phyloP scores from a whole-genome alignment of 192 early-diverging fungal genomes.

The Rhizophagus clarus region DNA sequence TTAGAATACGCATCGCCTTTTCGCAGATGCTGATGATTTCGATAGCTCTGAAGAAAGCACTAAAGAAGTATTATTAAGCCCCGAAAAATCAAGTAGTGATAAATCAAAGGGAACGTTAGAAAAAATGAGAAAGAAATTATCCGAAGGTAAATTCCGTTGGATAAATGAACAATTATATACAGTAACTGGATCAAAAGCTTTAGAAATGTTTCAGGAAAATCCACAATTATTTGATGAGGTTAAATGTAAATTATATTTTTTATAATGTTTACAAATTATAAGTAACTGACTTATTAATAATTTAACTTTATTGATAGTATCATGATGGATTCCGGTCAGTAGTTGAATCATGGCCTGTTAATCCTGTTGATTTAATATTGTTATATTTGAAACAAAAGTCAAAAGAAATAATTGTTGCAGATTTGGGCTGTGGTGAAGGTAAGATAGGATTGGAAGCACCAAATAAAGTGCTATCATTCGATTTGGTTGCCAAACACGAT shows the following conservation, averaged over 20 bases:
- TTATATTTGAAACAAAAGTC: constrained; percentile 56
- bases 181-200: constrained; percentile 71
- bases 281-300: not conserved
- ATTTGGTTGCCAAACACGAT: constrained; percentile 80
- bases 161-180: constrained; percentile 97
- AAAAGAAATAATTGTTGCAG: constrained; percentile 70
- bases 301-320: constrained; percentile 55
- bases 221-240: constrained; percentile 90
- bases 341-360: constrained; percentile 89
- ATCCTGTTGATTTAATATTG: constrained; percentile 90
- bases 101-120: not conserved
- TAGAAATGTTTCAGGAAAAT: constrained; percentile 75
- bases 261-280: not conserved
- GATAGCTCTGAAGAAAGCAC: not conserved
- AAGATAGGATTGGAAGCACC: constrained; percentile 73
- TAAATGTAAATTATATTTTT: constrained; percentile 4
- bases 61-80: not conserved
- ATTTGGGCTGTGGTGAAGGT: constrained; percentile 97
- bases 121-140: constrained; percentile 50
- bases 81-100: not conserved
- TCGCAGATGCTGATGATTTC: not conserved
- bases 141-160: constrained; percentile 81
- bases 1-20: not conserved
- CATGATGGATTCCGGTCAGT: constrained; percentile 93
- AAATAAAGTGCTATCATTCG: constrained; percentile 82